phyloP scores from a whole-genome alignment of 176 grass and related monocot genomes.

The Carex myosuroides region DNA sequence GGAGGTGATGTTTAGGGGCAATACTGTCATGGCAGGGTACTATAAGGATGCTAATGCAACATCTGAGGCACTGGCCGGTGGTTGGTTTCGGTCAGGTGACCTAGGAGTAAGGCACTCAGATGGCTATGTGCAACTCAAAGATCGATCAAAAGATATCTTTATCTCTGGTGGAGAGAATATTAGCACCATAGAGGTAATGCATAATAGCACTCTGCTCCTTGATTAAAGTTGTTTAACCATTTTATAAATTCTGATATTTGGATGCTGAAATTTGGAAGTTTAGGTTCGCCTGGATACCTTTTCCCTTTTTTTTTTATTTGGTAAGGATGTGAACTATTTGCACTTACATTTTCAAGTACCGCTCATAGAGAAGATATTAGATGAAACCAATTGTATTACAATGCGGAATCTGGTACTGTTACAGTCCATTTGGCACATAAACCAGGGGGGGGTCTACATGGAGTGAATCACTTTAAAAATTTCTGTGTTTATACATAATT shows the following conservation, averaged over 20 bases:
- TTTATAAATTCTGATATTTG: not conserved
- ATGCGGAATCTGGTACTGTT: not conserved
- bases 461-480: no score
- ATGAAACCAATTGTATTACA: not conserved
- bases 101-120: slow-evolving; percentile 55
- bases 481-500: no score
- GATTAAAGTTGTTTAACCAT: not conserved
- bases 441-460: no score
- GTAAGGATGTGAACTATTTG: not conserved
- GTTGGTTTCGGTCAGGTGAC: slow-evolving; percentile 64
- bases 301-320: not conserved
- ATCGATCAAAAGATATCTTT: slow-evolving; percentile 83
- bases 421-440: not conserved
- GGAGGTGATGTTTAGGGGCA: slow-evolving; percentile 82
- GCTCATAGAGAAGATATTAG: not conserved
- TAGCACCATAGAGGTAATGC: slow-evolving; percentile 57
- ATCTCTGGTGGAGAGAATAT: slow-evolving; percentile 96
- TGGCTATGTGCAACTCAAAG: slow-evolving; percentile 68
- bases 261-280: not conserved
- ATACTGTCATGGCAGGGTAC: slow-evolving; percentile 90
- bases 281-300: not conserved
- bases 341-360: not conserved
- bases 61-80: slow-evolving; percentile 37
- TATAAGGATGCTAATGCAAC: slow-evolving; percentile 65
- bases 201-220: not conserved